Evolutionary conservation across 2,329 filamentous ascomycete genomes (phyloP).

Genomic region (Pseudopyrenochaeta lycopersici): DNA sequence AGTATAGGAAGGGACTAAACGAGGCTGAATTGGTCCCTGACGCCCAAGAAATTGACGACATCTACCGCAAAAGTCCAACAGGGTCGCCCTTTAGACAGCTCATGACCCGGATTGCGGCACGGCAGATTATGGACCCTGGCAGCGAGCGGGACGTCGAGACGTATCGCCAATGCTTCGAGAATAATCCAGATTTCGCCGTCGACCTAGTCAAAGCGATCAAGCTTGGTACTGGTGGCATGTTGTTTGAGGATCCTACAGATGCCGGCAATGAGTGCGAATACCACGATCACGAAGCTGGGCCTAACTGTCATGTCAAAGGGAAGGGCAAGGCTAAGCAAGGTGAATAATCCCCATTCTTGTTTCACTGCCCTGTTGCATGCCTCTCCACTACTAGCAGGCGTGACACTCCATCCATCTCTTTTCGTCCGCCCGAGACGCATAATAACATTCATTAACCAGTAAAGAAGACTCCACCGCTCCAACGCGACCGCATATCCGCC

Average conservation of each 20-base stretch:
- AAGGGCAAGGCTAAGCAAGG: conserved; percentile 48
- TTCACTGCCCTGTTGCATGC: conserved; percentile 14
- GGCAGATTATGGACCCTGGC: conserved; percentile 66
- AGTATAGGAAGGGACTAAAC: conserved; percentile 61
- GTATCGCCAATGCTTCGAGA: conserved; percentile 61
- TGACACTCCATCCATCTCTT: conserved; percentile 10
- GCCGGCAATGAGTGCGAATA: conserved; percentile 56
- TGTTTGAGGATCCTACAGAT: conserved; percentile 62
- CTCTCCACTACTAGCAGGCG: background rate
- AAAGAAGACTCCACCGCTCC: conserved; percentile 38
- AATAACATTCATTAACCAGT: conserved; percentile 51
- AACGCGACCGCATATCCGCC: conserved; percentile 39
- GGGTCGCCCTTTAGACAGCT: conserved; percentile 60
- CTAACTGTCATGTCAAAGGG: conserved; percentile 48
- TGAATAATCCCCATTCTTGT: conserved; percentile 39
- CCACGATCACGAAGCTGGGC: conserved; percentile 60
- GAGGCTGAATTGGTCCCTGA: conserved; percentile 63
- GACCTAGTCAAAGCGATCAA: conserved; percentile 64
- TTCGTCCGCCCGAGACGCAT: conserved; percentile 27
- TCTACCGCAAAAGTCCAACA: conserved; percentile 58
- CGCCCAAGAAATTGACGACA: conserved; percentile 63
- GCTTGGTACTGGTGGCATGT: conserved; percentile 57
- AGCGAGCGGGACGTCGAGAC: conserved; percentile 58
- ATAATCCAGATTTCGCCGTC: conserved; percentile 61
- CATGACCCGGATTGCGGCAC: conserved; percentile 63